Evolutionary conservation across 352 stramenopile species (phyloP), one percentile per base, ranked within the genome.

Genomic region (Phytophthora agathidicida): DNA sequence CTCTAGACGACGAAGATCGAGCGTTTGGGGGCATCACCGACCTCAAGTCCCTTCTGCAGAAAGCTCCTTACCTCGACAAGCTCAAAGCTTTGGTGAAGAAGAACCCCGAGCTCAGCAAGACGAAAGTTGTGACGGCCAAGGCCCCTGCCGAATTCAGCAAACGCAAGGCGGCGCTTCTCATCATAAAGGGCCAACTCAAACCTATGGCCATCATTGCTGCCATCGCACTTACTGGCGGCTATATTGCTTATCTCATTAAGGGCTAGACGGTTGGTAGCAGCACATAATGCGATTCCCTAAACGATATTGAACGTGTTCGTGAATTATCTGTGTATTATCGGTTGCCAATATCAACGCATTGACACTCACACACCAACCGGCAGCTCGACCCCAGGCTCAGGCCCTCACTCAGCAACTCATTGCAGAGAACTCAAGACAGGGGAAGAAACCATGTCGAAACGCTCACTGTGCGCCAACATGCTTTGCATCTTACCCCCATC

Each of bases 161-260:
- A 30, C 35, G 56, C 11, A 28, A 60, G 14, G 49, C 20, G 3
- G 41, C 9, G 17, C 24, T 26, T 10, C 14, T 31, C 28, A 33
- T 67, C 8, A 9, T 55, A 2, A 60, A 67, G 41, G 41, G 35
- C 10, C 41, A 60, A 38, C 1, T 60, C 7, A 60, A 60, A 35
- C 26, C 49, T 6, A 4, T 60, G n/a, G 36, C 30, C 5, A 56
- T 60, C 27, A 56, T 67, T 7, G 49, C 32, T 47, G 58, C 44
- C 16, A n/a, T 60, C 7, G 49, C 48, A 11, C 26, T 67, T 1
- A 27, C n/a, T 46, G 58, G 58, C 8, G 49, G 58, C 3, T 56
- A 56, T 36, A 32, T 67, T 26, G 45, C 38, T 14, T 65, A 65
- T 26, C 38, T 58, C 8, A 22, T 65, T n/a, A 58, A 65, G 23